Evolutionary conservation across 2,329 filamentous ascomycete species (phyloP), one percentile per base, ranked within the genome.

Genomic region (Xylaria multiplex): DNA sequence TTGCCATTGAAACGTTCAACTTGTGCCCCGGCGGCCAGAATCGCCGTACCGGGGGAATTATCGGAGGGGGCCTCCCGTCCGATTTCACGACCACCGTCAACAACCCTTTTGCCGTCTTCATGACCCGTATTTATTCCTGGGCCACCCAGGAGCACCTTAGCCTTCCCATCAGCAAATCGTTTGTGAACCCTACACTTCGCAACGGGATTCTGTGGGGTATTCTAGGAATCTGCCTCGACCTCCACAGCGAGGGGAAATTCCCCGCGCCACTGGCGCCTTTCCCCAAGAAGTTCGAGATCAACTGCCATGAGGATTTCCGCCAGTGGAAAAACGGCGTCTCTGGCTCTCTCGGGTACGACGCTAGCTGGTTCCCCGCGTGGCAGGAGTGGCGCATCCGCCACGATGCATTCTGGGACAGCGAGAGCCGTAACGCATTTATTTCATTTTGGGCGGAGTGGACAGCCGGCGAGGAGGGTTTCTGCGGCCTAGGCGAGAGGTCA

Each of bases 361-460:
- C 56, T 3, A 3, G 0, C 0, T 40, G 14, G 6, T 50, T 40
- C 45, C 43, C 45, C 2, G 6, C 13, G 7, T 59, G 56, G 56
- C 45, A 49, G 7, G 56, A 59, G 9, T 59, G 56, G 56, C 56
- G 56, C 6, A 13, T n/a, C 6, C 43, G 32, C 19, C 45, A 59
- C 9, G 45, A 37, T 19, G 2, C 22, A n/a, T 35, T 49, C 5
- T 4, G 4, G 46, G 46, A 49, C 45, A 42, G 6, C 14, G 22
- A 19, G 24, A 3, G n/a, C 5, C 19, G 32, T 1, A 6, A n/a
- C 19, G 3, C 2, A 6, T 42, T 27, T 8, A 13, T 11, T 14
- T 3, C 3, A 3, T 6, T 1, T 2, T 59, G 35, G 30, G 14
- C 45, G 13, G 13, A 11, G 3, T 40, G 9, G 9, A 40, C 11